Percentiles rank a stretch among this genome's conserved stretches.
Evolutionary conservation across 257 asterid species (phyloP).

Genomic region (Apocynum venetum): DNA sequence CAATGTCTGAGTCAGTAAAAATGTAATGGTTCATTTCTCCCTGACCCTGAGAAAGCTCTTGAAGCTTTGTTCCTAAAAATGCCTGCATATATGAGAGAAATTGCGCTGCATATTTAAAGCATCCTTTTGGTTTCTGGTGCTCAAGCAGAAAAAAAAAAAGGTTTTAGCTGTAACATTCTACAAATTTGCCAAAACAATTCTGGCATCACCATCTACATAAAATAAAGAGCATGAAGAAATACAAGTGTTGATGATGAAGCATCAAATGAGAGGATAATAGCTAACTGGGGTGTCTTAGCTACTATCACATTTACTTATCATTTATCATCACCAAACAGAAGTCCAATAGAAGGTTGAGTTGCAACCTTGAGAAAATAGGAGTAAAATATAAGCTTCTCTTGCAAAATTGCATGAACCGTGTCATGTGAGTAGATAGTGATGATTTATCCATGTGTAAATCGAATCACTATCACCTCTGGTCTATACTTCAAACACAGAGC

Average conservation of each 20-base stretch:
- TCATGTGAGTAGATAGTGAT: neutral
- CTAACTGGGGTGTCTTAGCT: neutral
- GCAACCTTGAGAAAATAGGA: neutral
- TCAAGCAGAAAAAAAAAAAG: neutral
- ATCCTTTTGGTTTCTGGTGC: neutral
- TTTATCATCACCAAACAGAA: neutral
- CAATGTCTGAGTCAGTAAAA: conserved; percentile 91
- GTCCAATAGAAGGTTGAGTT: neutral
- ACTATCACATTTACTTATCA: neutral
- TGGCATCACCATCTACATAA: neutral
- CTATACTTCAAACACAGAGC: neutral
- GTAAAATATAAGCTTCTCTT: neutral
- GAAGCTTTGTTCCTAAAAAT: conserved; percentile 57
- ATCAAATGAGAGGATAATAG: neutral
- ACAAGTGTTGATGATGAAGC: neutral
- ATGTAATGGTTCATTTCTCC: conserved; percentile 57
- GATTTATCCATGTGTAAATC: neutral
- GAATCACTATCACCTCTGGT: neutral
- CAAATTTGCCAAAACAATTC: neutral
- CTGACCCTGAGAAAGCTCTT: conserved; percentile 43
- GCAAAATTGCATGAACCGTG: neutral
- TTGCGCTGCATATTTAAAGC: neutral
- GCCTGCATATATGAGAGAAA: conserved; percentile 39
- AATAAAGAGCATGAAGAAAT: neutral
- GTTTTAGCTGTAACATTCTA: neutral